phyloP scores from a whole-genome alignment of 257 asterid species.

The Oldenlandia corymbosa region DNA sequence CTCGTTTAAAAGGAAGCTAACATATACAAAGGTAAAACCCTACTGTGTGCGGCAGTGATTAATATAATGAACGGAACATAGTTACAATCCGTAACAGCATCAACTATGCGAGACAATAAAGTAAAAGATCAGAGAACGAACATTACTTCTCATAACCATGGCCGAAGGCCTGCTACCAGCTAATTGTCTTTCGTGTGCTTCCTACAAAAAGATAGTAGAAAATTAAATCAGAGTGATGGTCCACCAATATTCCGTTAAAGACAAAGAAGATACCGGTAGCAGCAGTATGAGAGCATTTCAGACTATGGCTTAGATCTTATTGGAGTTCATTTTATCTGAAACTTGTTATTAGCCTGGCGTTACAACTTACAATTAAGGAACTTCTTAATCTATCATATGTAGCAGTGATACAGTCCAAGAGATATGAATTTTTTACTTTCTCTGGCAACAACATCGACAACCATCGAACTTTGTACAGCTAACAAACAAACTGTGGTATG shows the following conservation, averaged over 20 bases:
- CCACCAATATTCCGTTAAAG: neutral
- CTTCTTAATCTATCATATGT: too few relatives aligned
- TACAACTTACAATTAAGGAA: too few relatives aligned
- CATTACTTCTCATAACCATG: slow-evolving; percentile 25
- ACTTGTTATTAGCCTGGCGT: too few relatives aligned
- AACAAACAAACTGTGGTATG: too few relatives aligned
- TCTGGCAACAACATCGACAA: too few relatives aligned
- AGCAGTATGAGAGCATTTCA: too few relatives aligned
- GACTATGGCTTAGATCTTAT: too few relatives aligned
- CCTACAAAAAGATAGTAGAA: slow-evolving; percentile 23
- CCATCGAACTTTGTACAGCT: too few relatives aligned
- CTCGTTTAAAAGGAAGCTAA: neutral
- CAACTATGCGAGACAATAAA: neutral
- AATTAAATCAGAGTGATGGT: neutral
- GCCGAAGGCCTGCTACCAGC: slow-evolving; percentile 18
- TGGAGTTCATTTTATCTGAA: too few relatives aligned
- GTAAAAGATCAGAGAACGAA: slow-evolving; percentile 6
- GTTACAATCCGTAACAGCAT: neutral
- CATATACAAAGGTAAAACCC: neutral
- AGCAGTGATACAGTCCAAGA: too few relatives aligned
- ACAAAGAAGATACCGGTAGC: too few relatives aligned
- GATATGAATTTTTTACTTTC: too few relatives aligned
- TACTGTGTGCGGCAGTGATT: neutral
- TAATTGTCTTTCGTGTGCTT: slow-evolving; percentile 18
- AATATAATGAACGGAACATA: neutral